Evolutionary conservation across 495 filamentous ascomycete genomes (phyloP).

Genomic region (Penicillium argentinense): DNA sequence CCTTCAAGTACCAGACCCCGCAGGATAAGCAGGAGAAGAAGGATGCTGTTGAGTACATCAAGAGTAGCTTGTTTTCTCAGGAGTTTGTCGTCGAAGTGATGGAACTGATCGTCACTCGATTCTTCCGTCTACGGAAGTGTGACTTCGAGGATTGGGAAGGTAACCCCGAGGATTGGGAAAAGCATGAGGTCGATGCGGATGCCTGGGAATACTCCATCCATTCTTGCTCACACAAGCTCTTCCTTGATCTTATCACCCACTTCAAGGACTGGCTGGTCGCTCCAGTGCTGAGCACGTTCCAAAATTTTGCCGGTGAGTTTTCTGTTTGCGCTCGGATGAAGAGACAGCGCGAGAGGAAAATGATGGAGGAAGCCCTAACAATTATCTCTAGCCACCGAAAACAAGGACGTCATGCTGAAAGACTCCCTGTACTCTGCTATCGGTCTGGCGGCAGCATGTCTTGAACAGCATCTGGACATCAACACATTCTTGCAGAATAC

Average conservation of each 20-base stretch:
- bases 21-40: conserved; percentile 70
- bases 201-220: conserved; percentile 86
- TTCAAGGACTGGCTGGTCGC: conserved; percentile 75
- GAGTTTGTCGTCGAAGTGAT: conserved; percentile 75
- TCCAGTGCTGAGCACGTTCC: conserved; percentile 77
- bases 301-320: conserved; percentile 62
- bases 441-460: conserved; percentile 76
- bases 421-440: conserved; percentile 93
- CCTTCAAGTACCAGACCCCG: conserved; percentile 74
- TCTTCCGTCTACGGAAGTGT: conserved; percentile 81
- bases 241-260: conserved; percentile 85
- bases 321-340: too few relatives aligned
- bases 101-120: conserved; percentile 77
- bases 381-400: conserved; percentile 43
- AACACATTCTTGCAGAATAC: conserved; percentile 72
- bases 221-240: conserved; percentile 89
- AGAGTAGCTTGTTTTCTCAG: conserved; percentile 68
- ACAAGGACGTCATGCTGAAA: conserved; percentile 75
- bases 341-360: too few relatives aligned
- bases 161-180: conserved; percentile 91
- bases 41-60: conserved; percentile 61
- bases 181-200: conserved; percentile 71
- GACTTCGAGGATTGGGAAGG: conserved; percentile 91
- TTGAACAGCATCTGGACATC: conserved; percentile 74
- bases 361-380: neutral